phyloP scores from a whole-genome alignment of 2,329 filamentous ascomycete genomes.

The Polytolypa hystricis region DNA sequence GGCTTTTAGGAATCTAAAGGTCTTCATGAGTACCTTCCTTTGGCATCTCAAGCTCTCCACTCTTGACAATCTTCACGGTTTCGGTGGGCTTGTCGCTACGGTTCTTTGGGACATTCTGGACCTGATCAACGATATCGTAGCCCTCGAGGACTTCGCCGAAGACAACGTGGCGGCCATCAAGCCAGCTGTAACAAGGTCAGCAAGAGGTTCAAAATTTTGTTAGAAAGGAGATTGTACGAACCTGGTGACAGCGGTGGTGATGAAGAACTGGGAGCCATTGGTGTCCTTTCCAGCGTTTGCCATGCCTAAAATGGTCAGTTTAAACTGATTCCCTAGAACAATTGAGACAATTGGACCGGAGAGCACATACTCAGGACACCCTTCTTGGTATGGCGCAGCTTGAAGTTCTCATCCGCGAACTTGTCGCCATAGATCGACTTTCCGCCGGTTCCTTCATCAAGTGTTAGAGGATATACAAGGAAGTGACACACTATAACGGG shows the following conservation, averaged over 20 bases:
- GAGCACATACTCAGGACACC: slow-evolving; percentile 48
- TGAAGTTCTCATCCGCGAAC: slow-evolving; percentile 61
- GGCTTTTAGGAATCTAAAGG: slow-evolving; percentile 46
- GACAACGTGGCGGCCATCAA: slow-evolving; percentile 54
- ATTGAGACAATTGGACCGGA: no score
- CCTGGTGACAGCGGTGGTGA: slow-evolving; percentile 50
- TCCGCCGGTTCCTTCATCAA: slow-evolving; percentile 45
- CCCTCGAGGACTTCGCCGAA: slow-evolving; percentile 60
- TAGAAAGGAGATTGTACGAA: slow-evolving; percentile 14
- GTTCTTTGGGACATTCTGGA: slow-evolving; percentile 51
- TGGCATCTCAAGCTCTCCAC: slow-evolving; percentile 51
- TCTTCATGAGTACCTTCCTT: slow-evolving; percentile 56
- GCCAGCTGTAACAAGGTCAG: slow-evolving; percentile 38
- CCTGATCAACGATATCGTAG: slow-evolving; percentile 54
- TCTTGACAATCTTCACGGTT: slow-evolving; percentile 54
- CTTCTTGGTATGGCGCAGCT: slow-evolving; percentile 56
- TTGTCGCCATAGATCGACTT: slow-evolving; percentile 58
- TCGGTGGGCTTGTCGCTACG: slow-evolving; percentile 46
- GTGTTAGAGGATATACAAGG: neutral
- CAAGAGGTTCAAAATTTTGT: slow-evolving; percentile 3
- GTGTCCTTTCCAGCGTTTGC: slow-evolving; percentile 55
- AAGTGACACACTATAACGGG: neutral
- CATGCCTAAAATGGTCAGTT: slow-evolving; percentile 50
- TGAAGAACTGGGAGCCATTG: slow-evolving; percentile 58
- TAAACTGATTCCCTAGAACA: no score